Base-by-base conservation (phyloP, 2,329 filamentous ascomycete species). In the Cordyceps javanica region DNA sequence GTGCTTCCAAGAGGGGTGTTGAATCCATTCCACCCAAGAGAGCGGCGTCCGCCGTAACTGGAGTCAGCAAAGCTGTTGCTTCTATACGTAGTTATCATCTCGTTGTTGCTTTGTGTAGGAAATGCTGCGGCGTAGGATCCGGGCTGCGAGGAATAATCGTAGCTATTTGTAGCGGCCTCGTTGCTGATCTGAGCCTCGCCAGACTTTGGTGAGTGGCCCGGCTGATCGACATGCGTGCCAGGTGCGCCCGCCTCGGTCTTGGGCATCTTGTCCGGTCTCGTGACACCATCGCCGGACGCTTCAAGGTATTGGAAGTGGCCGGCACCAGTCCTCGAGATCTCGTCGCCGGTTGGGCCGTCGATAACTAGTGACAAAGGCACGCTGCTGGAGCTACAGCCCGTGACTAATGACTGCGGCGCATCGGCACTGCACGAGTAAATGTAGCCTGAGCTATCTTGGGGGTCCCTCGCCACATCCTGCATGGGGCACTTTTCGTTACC, bases 371-470 rank as follows among this genome's bases (percentile, higher is more conserved):
- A 77, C 70, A 84, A 67, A 38, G 81, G 80, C 71, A 84, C 81
- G 70, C 70, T 81, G 70, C 73, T 73, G 51, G 69, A 73, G 44
- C 70, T 67, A 63, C 75, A 79, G 67, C 76, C 72, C 66, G 81
- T 83, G 72, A 76, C 74, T 66, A 78, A 63, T 41, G 76, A 72
- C 62, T 78, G 80, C 48, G 92, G 92, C 32, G 87, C 89, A 58
- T 90, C 85, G 41, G 85, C 83, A 46, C 82, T 83, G 64, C 96
- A 78, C 30, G 82, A 81, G 71, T 94, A 96, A 61, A 86, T 81
- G 69, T 83, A 89, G 21, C 83, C 81, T 63, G 81, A 74, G 55
- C 70, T 73, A 60, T 85, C 82, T 73, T 77, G 82, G 63, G 72
- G 78, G 68, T 75, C 74, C 68, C 87, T 86, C 46, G 82, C 79